Conservation (phyloP, 805 yeast species). For the Candida vaughaniae region DNA sequence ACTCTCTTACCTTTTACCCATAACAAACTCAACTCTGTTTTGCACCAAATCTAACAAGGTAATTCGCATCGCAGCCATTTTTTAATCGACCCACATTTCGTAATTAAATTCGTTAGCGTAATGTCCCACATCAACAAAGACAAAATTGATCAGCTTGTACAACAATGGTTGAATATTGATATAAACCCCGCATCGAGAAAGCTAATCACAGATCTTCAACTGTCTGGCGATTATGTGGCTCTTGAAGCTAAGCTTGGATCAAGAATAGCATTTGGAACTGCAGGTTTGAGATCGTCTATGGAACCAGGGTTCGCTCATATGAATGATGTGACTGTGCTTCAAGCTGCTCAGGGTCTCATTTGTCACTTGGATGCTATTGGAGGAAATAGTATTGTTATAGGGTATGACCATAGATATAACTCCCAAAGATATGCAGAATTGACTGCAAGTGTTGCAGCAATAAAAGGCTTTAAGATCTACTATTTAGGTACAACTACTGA, state of each 20-base stretch:
- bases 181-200: constrained; percentile 46
- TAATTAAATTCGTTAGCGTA: no score
- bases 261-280: constrained; percentile 88
- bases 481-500: constrained; percentile 44
- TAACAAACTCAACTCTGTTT: no score
- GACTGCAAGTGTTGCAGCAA: constrained; percentile 71
- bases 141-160: constrained; percentile 23
- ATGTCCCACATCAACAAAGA: no score
- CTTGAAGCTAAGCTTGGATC: constrained; percentile 51
- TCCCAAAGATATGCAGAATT: constrained; percentile 78
- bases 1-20: no score
- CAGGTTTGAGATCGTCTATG: constrained; percentile 87
- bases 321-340: constrained; percentile 86
- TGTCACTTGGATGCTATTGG: constrained; percentile 36
- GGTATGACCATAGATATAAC: constrained; percentile 88
- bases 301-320: constrained; percentile 86
- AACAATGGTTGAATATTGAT: constrained; percentile 38
- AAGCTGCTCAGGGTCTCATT: constrained; percentile 84
- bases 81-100: no score
- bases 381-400: constrained; percentile 59
- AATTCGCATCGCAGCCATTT: no score
- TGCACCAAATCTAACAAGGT: no score
- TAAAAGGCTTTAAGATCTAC: constrained; percentile 68
- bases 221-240: constrained; percentile 34
- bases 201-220: constrained; percentile 52